These are phyloP conservation scores for Russula olivacea DNA, from an alignment of 768 basidiomycete species.

Conservation along the genomic window DNA sequence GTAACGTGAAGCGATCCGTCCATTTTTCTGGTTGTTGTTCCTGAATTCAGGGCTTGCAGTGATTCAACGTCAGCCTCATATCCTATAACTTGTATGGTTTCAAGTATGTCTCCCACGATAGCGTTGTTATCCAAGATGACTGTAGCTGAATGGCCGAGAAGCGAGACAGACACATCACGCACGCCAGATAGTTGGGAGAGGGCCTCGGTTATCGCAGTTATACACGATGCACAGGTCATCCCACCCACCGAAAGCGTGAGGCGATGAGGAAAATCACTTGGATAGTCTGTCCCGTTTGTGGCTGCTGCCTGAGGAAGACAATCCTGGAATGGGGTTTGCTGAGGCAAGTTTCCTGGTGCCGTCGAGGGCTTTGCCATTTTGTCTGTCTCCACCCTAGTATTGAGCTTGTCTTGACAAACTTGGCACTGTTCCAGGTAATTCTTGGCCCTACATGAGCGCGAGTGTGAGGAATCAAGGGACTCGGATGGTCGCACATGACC, in stretches of 20 bases:
- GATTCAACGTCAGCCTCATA: slow-evolving; percentile 25
- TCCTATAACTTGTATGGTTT: slow-evolving; percentile 32
- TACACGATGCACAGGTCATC: slow-evolving; percentile 40
- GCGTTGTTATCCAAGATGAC: slow-evolving; percentile 9
- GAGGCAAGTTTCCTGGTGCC: neutral
- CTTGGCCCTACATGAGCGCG: slow-evolving; percentile 14
- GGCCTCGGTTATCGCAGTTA: slow-evolving; percentile 28
- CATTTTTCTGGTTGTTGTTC: neutral
- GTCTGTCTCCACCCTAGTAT: neutral
- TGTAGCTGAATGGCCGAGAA: slow-evolving; percentile 31
- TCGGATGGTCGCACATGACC: neutral
- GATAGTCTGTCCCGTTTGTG: neutral
- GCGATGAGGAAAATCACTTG: neutral
- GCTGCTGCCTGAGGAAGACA: neutral
- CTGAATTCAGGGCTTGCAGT: neutral
- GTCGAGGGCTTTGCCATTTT: neutral
- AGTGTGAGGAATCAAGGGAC: neutral
- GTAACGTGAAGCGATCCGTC: slow-evolving; percentile 34
- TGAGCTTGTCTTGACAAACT: slow-evolving; percentile 8
- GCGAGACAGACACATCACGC: slow-evolving; percentile 30
- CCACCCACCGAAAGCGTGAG: slow-evolving; percentile 32
- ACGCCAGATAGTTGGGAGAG: slow-evolving; percentile 28
- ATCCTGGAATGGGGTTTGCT: neutral
- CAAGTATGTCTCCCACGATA: slow-evolving; percentile 22
- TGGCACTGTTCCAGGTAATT: slow-evolving; percentile 20